These are phyloP conservation scores for Alternaria ventricosa DNA, from an alignment of 2,329 filamentous ascomycete species.

Conservation along the genomic window DNA sequence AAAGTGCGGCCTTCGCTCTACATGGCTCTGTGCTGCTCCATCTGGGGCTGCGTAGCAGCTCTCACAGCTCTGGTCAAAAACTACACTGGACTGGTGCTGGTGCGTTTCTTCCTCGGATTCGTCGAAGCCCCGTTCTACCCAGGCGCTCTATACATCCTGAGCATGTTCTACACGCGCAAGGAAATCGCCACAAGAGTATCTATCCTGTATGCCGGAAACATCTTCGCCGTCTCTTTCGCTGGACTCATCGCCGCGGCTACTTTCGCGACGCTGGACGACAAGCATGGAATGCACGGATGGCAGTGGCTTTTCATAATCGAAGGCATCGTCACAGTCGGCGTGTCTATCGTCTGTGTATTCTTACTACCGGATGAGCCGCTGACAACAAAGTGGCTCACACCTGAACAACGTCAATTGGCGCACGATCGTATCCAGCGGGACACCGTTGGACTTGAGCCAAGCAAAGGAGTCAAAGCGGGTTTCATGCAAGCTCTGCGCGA, in stretches of 20 bases:
- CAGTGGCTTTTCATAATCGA: constrained; percentile 22
- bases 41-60: constrained; percentile 42
- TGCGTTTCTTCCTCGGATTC: constrained; percentile 39
- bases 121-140: constrained; percentile 59
- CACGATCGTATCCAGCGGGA: constrained; percentile 49
- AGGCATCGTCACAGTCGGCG: constrained; percentile 1
- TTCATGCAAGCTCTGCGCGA: constrained; percentile 57
- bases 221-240: constrained; percentile 49
- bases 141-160: constrained; percentile 66
- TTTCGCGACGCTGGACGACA: constrained; percentile 30
- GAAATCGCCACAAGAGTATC: constrained; percentile 42
- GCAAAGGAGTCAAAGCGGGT: constrained; percentile 54
- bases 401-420: constrained; percentile 50
- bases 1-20: constrained; percentile 41
- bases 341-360: constrained; percentile 25
- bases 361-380: constrained; percentile 35
- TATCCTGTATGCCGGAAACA: constrained; percentile 46
- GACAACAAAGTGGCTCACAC: constrained; percentile 52
- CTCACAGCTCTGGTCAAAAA: constrained; percentile 35
- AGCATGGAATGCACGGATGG: constrained; percentile 40
- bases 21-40: constrained; percentile 39
- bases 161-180: constrained; percentile 68
- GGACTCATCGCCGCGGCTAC: constrained; percentile 50
- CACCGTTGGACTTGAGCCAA: constrained; percentile 46
- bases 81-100: constrained; percentile 36